These are phyloP conservation scores for Exophiala bonariae DNA, from an alignment of 2,329 filamentous ascomycete genomes.

Conservation along the genomic window DNA sequence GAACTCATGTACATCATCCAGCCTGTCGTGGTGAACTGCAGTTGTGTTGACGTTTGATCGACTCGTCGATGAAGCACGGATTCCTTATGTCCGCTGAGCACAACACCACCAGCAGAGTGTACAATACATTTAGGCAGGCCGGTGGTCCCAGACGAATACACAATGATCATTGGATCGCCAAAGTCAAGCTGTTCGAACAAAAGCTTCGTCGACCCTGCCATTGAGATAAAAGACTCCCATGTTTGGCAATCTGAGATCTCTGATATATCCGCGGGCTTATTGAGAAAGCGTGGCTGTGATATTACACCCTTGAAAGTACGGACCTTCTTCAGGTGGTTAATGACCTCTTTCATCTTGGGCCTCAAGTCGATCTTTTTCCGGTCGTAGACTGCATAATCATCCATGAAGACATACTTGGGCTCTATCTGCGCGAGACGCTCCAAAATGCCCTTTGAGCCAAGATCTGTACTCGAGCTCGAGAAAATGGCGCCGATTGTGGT, in stretches of 20 bases:
- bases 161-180: conserved; percentile 72
- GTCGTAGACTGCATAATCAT: conserved; percentile 77
- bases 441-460: conserved; percentile 76
- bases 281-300: conserved; percentile 63
- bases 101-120: conserved; percentile 56
- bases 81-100: conserved; percentile 56
- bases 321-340: conserved; percentile 61
- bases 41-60: conserved; percentile 39
- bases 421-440: conserved; percentile 73
- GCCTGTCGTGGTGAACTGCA: conserved; percentile 68
- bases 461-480: conserved; percentile 75
- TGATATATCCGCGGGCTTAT: conserved; percentile 57
- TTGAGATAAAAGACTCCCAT: conserved; percentile 42
- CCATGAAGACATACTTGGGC: conserved; percentile 78
- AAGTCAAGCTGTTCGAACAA: conserved; percentile 57
- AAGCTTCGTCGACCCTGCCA: conserved; percentile 27
- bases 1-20: conserved; percentile 79
- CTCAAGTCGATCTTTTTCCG: conserved; percentile 71
- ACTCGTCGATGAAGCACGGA: conserved; percentile 48
- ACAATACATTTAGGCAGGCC: conserved; percentile 86
- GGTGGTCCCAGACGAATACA: conserved; percentile 77
- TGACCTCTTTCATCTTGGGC: conserved; percentile 67
- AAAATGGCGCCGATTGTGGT: conserved; percentile 72
- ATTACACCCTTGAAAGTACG: conserved; percentile 63
- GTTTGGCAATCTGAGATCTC: conserved; percentile 46